phyloP scores from a whole-genome alignment of 1,284 basidiomycete genomes.

The Boletellus dicymbophilus region DNA sequence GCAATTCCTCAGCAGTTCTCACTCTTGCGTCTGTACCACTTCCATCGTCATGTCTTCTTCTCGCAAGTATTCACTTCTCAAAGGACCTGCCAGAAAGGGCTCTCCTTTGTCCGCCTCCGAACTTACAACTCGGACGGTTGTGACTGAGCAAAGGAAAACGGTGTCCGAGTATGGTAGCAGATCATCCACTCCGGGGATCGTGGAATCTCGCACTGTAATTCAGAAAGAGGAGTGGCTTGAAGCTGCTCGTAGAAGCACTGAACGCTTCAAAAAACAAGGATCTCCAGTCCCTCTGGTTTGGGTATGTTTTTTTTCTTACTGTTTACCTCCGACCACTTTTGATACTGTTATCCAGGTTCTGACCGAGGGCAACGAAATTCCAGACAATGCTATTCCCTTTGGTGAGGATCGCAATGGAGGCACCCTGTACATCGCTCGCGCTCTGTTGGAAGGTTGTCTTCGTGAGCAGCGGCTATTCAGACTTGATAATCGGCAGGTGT shows the following conservation, averaged over 20 bases:
- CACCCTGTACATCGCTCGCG: slow-evolving; percentile 31
- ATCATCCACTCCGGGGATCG: slow-evolving; percentile 14
- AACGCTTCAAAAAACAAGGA: slow-evolving; percentile 30
- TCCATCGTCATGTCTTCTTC: slow-evolving; percentile 20
- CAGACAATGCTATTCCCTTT: slow-evolving; percentile 35
- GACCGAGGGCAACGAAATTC: slow-evolving; percentile 31
- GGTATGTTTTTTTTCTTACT: slow-evolving; percentile 13
- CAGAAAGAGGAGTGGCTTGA: slow-evolving; percentile 31
- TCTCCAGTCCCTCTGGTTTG: slow-evolving; percentile 33
- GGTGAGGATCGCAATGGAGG: slow-evolving; percentile 33
- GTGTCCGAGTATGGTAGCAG: slow-evolving; percentile 21
- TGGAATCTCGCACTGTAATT: slow-evolving; percentile 17
- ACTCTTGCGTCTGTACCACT: too few relatives aligned
- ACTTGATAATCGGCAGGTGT: neutral
- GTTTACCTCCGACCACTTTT: neutral
- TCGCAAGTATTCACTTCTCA: slow-evolving; percentile 8
- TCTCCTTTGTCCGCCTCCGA: slow-evolving; percentile 16
- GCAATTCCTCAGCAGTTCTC: too few relatives aligned
- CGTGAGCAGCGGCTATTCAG: slow-evolving; percentile 16
- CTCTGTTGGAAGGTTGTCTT: slow-evolving; percentile 31
- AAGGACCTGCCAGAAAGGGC: neutral
- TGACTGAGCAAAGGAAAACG: slow-evolving; percentile 18
- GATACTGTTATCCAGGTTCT: slow-evolving; percentile 19
- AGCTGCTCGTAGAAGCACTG: slow-evolving; percentile 29
- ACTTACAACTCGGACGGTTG: neutral